Conservation (phyloP, 1,284 basidiomycete genomes). For the Ustilago esculenta region DNA sequence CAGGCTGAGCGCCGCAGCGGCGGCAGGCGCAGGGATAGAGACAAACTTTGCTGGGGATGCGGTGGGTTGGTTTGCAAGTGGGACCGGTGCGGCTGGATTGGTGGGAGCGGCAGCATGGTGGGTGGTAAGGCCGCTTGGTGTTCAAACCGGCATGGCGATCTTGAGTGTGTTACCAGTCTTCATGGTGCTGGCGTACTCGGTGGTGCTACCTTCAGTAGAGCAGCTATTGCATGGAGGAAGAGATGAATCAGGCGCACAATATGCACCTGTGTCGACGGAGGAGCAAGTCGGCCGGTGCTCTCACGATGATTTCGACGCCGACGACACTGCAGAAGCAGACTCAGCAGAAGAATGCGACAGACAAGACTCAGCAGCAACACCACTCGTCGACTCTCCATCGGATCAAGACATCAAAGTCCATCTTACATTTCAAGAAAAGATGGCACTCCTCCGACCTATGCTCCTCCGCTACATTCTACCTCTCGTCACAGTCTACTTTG, state of each 20-base stretch:
- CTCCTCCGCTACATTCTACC: slow-evolving; percentile 61
- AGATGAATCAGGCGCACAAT: not conserved
- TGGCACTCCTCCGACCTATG: slow-evolving; percentile 61
- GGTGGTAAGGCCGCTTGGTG: slow-evolving; percentile 85
- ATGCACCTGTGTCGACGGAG: slow-evolving; percentile 22
- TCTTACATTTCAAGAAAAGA: slow-evolving; percentile 56
- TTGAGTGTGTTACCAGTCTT: slow-evolving; percentile 54
- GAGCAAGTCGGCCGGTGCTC: not conserved
- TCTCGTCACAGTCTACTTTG: slow-evolving; percentile 63
- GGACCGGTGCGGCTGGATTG: slow-evolving; percentile 92
- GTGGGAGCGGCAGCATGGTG: slow-evolving; percentile 95
- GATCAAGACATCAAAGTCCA: slow-evolving; percentile 7
- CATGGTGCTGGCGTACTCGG: slow-evolving; percentile 55
- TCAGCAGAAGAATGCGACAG: slow-evolving; percentile 1
- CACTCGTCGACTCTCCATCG: not conserved
- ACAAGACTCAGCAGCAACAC: not conserved
- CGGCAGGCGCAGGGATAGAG: slow-evolving; percentile 8
- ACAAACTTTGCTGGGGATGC: slow-evolving; percentile 47
- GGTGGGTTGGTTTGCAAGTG: slow-evolving; percentile 71
- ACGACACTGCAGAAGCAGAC: not conserved
- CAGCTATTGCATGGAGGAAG: slow-evolving; percentile 2
- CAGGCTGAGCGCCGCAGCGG: slow-evolving; percentile 5
- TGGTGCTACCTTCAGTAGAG: slow-evolving; percentile 42
- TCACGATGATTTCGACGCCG: not conserved
- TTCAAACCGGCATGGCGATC: slow-evolving; percentile 79